Base-by-base conservation (phyloP, 2,329 filamentous ascomycete species). In the Fusarium compactum region DNA sequence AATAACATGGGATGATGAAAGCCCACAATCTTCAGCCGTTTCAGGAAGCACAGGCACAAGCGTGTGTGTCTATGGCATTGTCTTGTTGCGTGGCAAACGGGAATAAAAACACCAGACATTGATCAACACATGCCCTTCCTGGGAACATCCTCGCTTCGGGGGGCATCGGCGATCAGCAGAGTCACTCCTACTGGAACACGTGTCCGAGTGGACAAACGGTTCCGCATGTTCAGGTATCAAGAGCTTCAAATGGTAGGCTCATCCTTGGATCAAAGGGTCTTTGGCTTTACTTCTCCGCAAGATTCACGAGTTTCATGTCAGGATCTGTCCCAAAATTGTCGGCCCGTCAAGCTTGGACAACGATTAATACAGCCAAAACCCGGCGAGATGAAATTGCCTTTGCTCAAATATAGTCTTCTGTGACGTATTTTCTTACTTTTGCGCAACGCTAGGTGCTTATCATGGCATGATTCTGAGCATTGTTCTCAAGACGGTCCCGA, bases 391-490 rank as follows among this genome's bases (percentile, higher is more conserved):
- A 69, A 66, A 47, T 50, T 75, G 50, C 55, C 18, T 29, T 57
- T 62, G 40, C 60, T 64, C 57, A 56, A 55, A 38, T 52, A 40
- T 56, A 45, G 58, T 16, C 48, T 44, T 48, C 46, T 50, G 41
- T 72, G 40, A 50, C 54, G 67, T 67, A 54, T 47, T 29, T 56
- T 41, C 12, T 41, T 18, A 46, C 40, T 47, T 22, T 44, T 20
- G 43, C 9, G 43, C 20, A 38, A 50, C 68, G 60, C 72, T 62
- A 71, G 10, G 43, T 54, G 46, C 29, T 58, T 44, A 67, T 56
- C 48, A 70, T 73, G 53, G 69, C 62, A 69, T 67, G 69, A 75
- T 73, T 30, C 71, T 69, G 61, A 59, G 69, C 53, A 47, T 53
- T 38, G 25, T 29, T 62, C 50, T 53, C 50, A 66, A 54, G 54